Evolutionary conservation across 345 rosid species (phyloP).

Genomic region (Salix brachista): DNA sequence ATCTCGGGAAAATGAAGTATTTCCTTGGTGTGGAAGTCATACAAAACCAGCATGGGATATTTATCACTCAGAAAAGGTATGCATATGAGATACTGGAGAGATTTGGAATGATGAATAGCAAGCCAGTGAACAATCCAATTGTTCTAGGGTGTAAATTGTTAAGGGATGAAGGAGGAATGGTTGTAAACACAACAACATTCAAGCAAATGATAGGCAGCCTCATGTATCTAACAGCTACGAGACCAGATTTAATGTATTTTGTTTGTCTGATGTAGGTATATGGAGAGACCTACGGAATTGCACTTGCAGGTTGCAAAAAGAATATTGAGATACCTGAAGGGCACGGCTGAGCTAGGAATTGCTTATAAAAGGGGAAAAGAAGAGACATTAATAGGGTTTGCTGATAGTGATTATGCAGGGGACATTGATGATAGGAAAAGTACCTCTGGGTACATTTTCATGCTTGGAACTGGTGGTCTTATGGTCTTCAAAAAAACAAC

Average conservation of each 20-base stretch:
- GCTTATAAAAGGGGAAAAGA: background rate
- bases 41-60: background rate
- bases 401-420: no score
- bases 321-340: background rate
- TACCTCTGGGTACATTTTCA: no score
- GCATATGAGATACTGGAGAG: background rate
- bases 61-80: background rate
- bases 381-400: no score
- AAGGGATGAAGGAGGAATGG: background rate
- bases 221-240: background rate
- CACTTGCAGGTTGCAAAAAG: background rate
- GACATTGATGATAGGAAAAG: no score
- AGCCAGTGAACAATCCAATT: background rate
- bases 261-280: background rate
- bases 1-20: background rate
- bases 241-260: background rate
- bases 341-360: background rate
- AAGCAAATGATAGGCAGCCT: background rate
- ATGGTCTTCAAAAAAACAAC: no score
- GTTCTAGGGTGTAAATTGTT: background rate
- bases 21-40: background rate
- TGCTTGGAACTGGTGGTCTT: no score
- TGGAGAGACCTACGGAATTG: background rate
- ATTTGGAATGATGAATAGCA: background rate
- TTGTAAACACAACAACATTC: background rate